Base-by-base conservation (phyloP, 495 filamentous ascomycete species). In the Staphylotrichum tortipilum region DNA sequence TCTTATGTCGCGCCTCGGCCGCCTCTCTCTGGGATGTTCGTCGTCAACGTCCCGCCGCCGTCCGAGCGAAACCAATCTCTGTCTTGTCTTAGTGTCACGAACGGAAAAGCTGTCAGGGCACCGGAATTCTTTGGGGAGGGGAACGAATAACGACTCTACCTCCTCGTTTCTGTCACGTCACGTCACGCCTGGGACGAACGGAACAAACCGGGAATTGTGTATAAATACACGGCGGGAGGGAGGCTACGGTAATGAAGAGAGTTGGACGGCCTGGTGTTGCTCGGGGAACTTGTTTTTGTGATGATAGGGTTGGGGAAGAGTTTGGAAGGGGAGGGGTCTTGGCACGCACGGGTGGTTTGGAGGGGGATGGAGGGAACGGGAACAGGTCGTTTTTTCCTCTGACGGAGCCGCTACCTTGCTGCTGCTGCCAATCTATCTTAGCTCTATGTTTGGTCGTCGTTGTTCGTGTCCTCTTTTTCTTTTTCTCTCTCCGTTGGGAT, bases 121-220 rank as follows among this genome's bases (percentile, higher is more conserved):
- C 36, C 47, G 43, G 38, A 53, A 30, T 24, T 50, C 23, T 50
- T 51, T 50, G 54, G 49, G 46, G 54, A 50, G 56, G 53, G 56
- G 57, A 55, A 61, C 52, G 57, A 63, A 56, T 65, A 61, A 65
- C 55, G 60, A 65, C 54, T 65, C 45, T 62, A 52, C 50, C 57
- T 57, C 57, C 57, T 50, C 52, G n/a, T n/a, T n/a, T n/a, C n/a
- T n/a, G n/a, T n/a, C n/a, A n/a, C n/a, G n/a, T n/a, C n/a, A n/a
- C 33, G 38, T 60, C 45, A 55, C 52, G 49, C 51, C 28, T 52
- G 39, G n/a, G n/a, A 48, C 36, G 53, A 54, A 47, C 46, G 56
- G 22, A 24, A 31, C 34, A 51, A 63, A 43, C 33, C 24, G 31
- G 40, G 28, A 37, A 18, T n/a, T 28, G 29, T 51, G 55, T 65